Conservation (phyloP, 2,329 filamentous ascomycete genomes). For the Cryphonectria parasitica region DNA sequence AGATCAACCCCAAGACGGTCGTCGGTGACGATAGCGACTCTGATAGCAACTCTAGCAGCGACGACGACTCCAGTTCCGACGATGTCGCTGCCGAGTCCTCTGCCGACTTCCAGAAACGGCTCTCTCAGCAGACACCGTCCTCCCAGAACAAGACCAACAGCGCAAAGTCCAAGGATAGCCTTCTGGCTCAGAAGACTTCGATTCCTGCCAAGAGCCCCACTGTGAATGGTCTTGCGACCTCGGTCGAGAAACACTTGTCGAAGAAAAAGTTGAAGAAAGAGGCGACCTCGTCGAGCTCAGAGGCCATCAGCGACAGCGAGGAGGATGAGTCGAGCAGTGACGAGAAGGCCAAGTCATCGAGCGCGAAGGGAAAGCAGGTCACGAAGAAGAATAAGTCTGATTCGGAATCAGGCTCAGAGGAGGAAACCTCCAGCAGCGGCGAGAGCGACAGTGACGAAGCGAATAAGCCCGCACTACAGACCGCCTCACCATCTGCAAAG, state of each 20-base stretch:
- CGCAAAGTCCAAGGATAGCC: conserved; percentile 8
- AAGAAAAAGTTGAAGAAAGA: conserved; percentile 31
- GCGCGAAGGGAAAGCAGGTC: conserved; percentile 21
- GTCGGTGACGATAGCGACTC: conserved; percentile 29
- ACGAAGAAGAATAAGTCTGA: conserved; percentile 29
- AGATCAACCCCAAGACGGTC: conserved; percentile 42
- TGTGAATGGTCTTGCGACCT: conserved; percentile 23
- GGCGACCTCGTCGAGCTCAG: conserved; percentile 16
- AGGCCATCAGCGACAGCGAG: conserved; percentile 15
- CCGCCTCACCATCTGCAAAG: not conserved
- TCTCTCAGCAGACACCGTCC: conserved; percentile 32
- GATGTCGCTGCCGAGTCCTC: conserved; percentile 39
- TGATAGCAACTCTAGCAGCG: conserved; percentile 36
- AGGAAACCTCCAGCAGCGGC: conserved; percentile 11
- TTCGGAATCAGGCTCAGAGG: conserved; percentile 25
- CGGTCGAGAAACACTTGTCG: conserved; percentile 23
- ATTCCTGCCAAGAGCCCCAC: conserved; percentile 27
- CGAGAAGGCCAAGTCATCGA: conserved; percentile 32
- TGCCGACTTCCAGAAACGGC: conserved; percentile 41
- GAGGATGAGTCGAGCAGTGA: conserved; percentile 24
- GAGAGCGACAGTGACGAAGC: conserved; percentile 18
- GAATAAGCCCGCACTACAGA: conserved; percentile 23
- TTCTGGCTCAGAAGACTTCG: conserved; percentile 11
- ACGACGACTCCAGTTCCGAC: conserved; percentile 38
- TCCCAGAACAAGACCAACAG: conserved; percentile 18